Evolutionary conservation across 2,329 filamentous ascomycete genomes (phyloP), one percentile per base, ranked within the genome.

Genomic region (Stachybotrys chartarum): DNA sequence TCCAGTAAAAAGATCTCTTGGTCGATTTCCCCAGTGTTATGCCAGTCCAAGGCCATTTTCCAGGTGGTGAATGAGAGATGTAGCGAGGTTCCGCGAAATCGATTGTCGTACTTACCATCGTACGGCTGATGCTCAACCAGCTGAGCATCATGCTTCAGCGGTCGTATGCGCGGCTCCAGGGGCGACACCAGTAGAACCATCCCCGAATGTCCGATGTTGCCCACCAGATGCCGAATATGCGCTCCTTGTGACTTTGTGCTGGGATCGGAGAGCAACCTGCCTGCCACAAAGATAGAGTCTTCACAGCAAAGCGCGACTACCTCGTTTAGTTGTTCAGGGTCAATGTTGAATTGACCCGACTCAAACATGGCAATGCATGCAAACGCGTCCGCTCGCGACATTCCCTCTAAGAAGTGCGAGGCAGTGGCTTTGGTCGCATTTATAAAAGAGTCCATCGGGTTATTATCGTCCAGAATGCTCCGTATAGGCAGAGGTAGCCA

Each of bases 31-130:
- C 56, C 56, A 2, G 56, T 54, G 50, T 52, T 56, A 8, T 54
- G 32, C 51, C 54, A 51, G 54, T 60, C 56, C 44, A 49, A 31
- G 18, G 42, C 8, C 58, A 48, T 53, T 50, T 45, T 59, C 57
- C 46, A 61, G 32, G 57, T 54, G 1, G 62, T 62, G 32, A 63
- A 63, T 0, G 58, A 60, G 6, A 64, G 53, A 49, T 63, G 61
- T n/a, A 63, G 47, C 5, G 60, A 59, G 3, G 56, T 58, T 16
- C 51, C 52, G 5, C 35, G 31, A 18, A 58, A 52, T 17, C 49
- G 51, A 14, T 56, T 52, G 17, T n/a, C 49, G 11, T 24, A 51
- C 51, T 52, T 52, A 1, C 44, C 39, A 24, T 56, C 52, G 44
- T 56, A 56, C 12, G 32, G 7, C 30, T 44, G 52, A 12, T 54